Evolutionary conservation across 176 grass and related monocot species (phyloP).

Genomic region (Olyra latifolia): DNA sequence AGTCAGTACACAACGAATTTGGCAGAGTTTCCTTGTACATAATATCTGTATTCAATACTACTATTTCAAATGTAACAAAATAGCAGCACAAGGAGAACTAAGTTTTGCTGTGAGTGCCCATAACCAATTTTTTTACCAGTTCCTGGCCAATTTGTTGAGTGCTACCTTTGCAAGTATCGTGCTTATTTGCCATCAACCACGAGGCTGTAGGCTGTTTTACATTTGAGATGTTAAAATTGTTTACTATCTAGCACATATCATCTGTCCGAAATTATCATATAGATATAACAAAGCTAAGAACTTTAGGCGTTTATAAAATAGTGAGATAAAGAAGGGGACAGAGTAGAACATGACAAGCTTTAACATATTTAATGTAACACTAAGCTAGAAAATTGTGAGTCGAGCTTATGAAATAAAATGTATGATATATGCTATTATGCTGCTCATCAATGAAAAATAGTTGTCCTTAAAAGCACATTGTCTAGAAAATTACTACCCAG

Average conservation of each 20-base stretch:
- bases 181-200: not conserved
- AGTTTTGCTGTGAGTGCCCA: not conserved
- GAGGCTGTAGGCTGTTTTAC: not conserved
- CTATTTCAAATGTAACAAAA: conserved; percentile 17
- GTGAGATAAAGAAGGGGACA: not conserved
- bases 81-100: not conserved
- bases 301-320: not conserved
- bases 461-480: not conserved
- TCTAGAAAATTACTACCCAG: conserved; percentile 2
- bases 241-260: not conserved
- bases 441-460: not conserved
- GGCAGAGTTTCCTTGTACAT: not conserved
- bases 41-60: conserved; percentile 6
- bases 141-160: not conserved
- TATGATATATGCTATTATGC: not conserved
- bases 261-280: not conserved
- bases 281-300: conserved; percentile 7
- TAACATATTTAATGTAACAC: conserved; percentile 1
- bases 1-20: not conserved
- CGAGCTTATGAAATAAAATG: not conserved
- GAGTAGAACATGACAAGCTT: not conserved
- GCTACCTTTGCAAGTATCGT: not conserved
- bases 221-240: not conserved
- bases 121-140: conserved; percentile 3
- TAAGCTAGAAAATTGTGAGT: not conserved